phyloP scores from a whole-genome alignment of 108 stramenopile genomes.

The Cyclostephanos invisitatus region DNA sequence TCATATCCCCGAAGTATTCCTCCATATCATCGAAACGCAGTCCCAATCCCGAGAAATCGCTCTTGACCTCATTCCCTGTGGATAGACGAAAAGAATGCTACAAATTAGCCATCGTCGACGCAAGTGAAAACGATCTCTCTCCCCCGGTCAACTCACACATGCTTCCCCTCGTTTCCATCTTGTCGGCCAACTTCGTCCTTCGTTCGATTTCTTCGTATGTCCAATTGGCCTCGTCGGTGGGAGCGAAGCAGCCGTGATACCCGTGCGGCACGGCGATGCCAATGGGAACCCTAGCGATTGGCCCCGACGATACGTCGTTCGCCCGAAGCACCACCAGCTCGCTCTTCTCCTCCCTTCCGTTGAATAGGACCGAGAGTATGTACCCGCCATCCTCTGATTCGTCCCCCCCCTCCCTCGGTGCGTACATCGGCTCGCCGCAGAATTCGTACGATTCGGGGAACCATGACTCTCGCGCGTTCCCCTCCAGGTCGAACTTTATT shows the following conservation, averaged over 20 bases:
- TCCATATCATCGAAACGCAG: constrained; percentile 88
- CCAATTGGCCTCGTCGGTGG: constrained; percentile 70
- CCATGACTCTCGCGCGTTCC: constrained; percentile 60
- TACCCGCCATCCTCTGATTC: constrained; percentile 70
- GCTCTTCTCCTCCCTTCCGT: constrained; percentile 62
- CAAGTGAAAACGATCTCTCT: too few species aligned
- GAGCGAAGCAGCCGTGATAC: constrained; percentile 74
- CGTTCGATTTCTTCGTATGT: constrained; percentile 74
- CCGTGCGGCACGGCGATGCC: constrained; percentile 83
- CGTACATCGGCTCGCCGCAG: constrained; percentile 90
- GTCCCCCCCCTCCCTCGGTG: constrained; percentile 42
- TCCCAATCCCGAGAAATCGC: constrained; percentile 87
- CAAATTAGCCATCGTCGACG: too few species aligned
- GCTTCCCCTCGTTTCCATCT: constrained; percentile 83
- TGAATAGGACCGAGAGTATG: constrained; percentile 66
- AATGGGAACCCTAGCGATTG: constrained; percentile 69
- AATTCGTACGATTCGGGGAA: constrained; percentile 75
- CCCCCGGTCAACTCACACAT: constrained; percentile 44
- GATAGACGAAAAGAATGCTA: too few species aligned
- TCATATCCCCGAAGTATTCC: constrained; percentile 77
- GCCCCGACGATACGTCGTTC: constrained; percentile 57
- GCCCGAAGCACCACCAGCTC: constrained; percentile 72
- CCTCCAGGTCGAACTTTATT: constrained; percentile 61
- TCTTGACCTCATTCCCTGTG: constrained; percentile 78
- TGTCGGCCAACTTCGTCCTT: constrained; percentile 81